Base-by-base conservation (phyloP, 2,329 filamentous ascomycete genomes). In the Penicillium paneum region DNA sequence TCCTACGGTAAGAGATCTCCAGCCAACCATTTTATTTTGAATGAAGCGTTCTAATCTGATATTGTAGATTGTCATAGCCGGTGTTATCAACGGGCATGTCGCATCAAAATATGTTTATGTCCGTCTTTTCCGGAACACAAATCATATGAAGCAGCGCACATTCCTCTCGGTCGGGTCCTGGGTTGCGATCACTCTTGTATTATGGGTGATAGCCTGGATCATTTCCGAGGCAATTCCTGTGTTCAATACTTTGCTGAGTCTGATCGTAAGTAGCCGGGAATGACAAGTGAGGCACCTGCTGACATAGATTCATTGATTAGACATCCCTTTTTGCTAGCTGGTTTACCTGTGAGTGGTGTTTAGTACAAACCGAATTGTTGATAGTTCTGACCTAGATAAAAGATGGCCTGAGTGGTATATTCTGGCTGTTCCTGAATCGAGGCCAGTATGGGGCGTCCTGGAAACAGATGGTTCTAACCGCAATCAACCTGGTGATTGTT, bases 151-250 rank as follows among this genome's bases (percentile, higher is more conserved):
- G 41, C 73, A 76, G 56, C 74, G 75, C 40, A 80, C 74, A 26
- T 69, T 74, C 44, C 54, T 76, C 0, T 79, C 81, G 4, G 80
- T 79, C 56, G 66, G 76, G 1, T 76, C 77, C 8, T 90, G 87
- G 87, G 61, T 83, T 15, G 75, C 56, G 2, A 80, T 89, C 29
- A 79, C 81, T 1, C 65, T 78, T 0, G 66, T 64, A 10, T 68
- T 83, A 19, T 88, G 85, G 81, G 60, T 81, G 3, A 58, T 87
- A 15, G 82, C 84, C 1, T 87, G 83, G 77, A 66, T 89, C 47
- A 84, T 90, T 54, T 84, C 87, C 5, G 82, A 87, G 67, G 82
- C 83, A 0, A 84, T 90, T 3, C 87, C 87, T 1, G 81, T 84
- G 41, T 90, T 90, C 74, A 83, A 83, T 62, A 77, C 83, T 40